Percentiles rank a stretch among this genome's conserved stretches.
Conservation (phyloP, 768 basidiomycete species). For the Hortiboletus flavorubellus region DNA sequence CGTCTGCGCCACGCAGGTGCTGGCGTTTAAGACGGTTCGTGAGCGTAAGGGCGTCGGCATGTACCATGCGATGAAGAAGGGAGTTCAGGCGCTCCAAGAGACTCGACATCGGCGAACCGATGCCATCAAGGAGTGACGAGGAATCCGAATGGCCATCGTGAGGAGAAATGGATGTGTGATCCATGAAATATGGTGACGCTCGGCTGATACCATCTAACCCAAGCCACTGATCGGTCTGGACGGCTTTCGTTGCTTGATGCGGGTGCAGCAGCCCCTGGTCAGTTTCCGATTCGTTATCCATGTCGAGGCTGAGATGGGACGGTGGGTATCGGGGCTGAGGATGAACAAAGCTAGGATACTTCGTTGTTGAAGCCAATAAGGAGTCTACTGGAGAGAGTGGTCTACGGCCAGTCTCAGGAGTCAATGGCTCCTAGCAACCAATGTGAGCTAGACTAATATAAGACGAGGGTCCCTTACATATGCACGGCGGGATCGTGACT, state of each 20-base stretch:
- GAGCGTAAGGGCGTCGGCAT: constrained; percentile 83
- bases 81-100: constrained; percentile 62
- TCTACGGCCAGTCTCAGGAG: constrained; percentile 42
- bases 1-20: constrained; percentile 79
- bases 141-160: constrained; percentile 70
- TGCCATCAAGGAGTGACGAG: constrained; percentile 63
- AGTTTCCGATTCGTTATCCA: constrained; percentile 40
- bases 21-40: constrained; percentile 91
- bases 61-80: constrained; percentile 59
- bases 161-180: constrained; percentile 43
- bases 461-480: constrained; percentile 31
- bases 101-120: constrained; percentile 44
- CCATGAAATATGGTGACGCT: constrained; percentile 32
- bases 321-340: constrained; percentile 24
- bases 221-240: constrained; percentile 60
- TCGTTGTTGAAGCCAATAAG: constrained; percentile 22
- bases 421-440: constrained; percentile 39
- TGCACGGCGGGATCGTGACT: constrained; percentile 27
- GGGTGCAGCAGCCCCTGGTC: constrained; percentile 27
- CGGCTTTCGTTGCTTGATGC: constrained; percentile 56
- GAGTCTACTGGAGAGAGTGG: constrained; percentile 44
- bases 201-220: constrained; percentile 32
- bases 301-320: constrained; percentile 38
- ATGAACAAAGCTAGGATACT: constrained; percentile 25
- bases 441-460: constrained; percentile 8